Evolutionary conservation across 371 early-diverging fungal species (phyloP).

Genomic region (Mucor mucedo): DNA sequence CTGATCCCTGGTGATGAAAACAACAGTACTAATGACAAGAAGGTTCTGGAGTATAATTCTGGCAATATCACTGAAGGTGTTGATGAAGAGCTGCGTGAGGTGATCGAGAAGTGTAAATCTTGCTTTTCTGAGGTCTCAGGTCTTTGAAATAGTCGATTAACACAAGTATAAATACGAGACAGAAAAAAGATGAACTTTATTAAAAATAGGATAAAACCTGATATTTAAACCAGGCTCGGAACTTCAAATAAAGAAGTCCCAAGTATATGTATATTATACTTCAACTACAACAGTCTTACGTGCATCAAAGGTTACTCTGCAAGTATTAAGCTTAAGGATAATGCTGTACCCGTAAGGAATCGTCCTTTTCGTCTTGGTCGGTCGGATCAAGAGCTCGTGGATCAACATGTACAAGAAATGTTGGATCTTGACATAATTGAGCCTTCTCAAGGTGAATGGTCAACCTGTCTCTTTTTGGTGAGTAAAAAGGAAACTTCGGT

Average conservation of each 20-base stretch:
- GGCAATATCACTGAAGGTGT: slow-evolving; percentile 12
- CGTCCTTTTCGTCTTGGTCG: slow-evolving; percentile 20
- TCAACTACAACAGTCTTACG: no score
- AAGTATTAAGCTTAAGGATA: not conserved
- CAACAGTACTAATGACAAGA: no score
- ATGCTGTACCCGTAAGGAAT: slow-evolving; percentile 11
- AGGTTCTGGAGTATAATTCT: not conserved
- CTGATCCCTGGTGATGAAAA: not conserved
- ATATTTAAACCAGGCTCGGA: no score
- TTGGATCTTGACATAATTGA: slow-evolving; percentile 27
- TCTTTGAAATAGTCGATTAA: no score
- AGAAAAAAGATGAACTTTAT: no score
- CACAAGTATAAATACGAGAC: no score
- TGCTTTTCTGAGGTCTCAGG: slow-evolving; percentile 22
- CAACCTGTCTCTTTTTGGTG: no score
- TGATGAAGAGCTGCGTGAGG: not conserved
- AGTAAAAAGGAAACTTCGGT: no score
- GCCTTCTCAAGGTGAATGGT: slow-evolving; percentile 21
- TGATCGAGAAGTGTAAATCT: slow-evolving; percentile 1
- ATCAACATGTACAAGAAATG: slow-evolving; percentile 7
- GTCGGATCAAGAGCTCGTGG: slow-evolving; percentile 20
- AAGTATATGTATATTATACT: no score
- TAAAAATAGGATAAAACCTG: no score
- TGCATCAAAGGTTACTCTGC: not conserved
- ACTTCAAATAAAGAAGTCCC: no score